Conservation (phyloP, 768 basidiomycete species). For the Mycena crocata region DNA sequence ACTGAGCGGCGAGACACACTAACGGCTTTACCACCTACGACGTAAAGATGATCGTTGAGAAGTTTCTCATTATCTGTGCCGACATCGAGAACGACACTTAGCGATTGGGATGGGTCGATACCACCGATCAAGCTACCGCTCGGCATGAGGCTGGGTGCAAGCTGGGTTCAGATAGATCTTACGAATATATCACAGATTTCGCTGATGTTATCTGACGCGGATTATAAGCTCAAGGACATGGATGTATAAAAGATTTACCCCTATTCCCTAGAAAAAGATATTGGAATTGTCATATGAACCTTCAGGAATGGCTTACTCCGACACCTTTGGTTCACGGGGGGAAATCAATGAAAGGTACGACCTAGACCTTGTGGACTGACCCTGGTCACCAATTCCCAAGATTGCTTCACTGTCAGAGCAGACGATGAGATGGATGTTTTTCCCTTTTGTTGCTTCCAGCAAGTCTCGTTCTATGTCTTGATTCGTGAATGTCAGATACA, state of each 20-base stretch:
- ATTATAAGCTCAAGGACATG: neutral
- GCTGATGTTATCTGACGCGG: conserved; percentile 72
- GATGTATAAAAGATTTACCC: conserved; percentile 9
- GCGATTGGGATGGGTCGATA: conserved; percentile 67
- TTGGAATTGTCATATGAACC: conserved; percentile 30
- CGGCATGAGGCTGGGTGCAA: neutral
- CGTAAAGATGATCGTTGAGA: conserved; percentile 72
- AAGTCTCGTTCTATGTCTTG: conserved; percentile 82
- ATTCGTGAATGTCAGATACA: conserved; percentile 74
- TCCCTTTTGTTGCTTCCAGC: conserved; percentile 70
- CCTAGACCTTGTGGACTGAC: neutral
- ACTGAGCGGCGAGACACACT: neutral
- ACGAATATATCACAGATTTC: conserved; percentile 85
- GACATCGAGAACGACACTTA: conserved; percentile 77
- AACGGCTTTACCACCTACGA: conserved; percentile 55
- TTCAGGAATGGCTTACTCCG: conserved; percentile 53
- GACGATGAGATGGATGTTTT: conserved; percentile 81
- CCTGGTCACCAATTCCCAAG: conserved; percentile 73
- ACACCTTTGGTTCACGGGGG: conserved; percentile 70
- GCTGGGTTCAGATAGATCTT: neutral
- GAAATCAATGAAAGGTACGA: neutral
- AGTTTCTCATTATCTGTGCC: conserved; percentile 79
- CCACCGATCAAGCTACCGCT: conserved; percentile 68
- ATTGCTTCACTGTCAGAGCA: conserved; percentile 90
- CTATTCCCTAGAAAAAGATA: conserved; percentile 22